Evolutionary conservation across 139 green algal genomes (phyloP).

Genomic region (Closterium sp.): DNA sequence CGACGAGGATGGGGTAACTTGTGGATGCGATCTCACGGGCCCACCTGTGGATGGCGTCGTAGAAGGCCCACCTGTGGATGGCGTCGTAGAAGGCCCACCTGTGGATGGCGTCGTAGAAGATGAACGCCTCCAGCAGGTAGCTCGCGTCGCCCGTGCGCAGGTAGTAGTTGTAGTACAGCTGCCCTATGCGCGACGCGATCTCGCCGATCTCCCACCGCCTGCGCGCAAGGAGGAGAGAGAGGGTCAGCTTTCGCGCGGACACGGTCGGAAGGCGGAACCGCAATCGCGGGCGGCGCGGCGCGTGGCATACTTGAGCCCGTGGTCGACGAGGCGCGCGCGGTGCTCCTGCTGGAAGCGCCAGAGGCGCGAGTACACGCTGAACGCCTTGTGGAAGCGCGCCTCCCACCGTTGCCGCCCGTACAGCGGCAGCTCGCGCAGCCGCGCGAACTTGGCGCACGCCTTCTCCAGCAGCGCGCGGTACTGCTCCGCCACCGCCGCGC

Average conservation of each 20-base stretch:
- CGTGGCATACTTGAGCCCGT: slow-evolving; percentile 58
- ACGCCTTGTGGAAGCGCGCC: slow-evolving; percentile 58
- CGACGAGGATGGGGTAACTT: too few species aligned
- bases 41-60: too few species aligned
- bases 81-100: neutral
- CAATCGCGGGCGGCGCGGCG: neutral
- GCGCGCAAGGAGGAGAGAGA: neutral
- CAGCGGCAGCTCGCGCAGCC: slow-evolving; percentile 55
- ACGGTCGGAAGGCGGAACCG: neutral
- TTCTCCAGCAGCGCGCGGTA: slow-evolving; percentile 37
- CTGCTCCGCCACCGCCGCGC: slow-evolving; percentile 19
- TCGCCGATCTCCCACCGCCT: slow-evolving; percentile 48
- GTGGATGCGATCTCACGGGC: neutral
- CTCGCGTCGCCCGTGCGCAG: slow-evolving; percentile 59
- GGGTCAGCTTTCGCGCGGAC: neutral
- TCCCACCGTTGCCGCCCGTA: slow-evolving; percentile 57
- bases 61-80: too few species aligned
- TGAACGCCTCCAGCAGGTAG: slow-evolving; percentile 64
- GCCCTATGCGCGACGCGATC: slow-evolving; percentile 72
- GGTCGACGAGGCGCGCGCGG: slow-evolving; percentile 37
- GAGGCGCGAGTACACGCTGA: slow-evolving; percentile 56
- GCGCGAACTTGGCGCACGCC: slow-evolving; percentile 37
- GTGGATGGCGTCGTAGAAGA: slow-evolving; percentile 73
- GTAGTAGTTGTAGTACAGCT: slow-evolving; percentile 68
- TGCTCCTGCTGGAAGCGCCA: slow-evolving; percentile 68